Base-by-base conservation (phyloP, 768 basidiomycete genomes). In the Boletus coccyginus region DNA sequence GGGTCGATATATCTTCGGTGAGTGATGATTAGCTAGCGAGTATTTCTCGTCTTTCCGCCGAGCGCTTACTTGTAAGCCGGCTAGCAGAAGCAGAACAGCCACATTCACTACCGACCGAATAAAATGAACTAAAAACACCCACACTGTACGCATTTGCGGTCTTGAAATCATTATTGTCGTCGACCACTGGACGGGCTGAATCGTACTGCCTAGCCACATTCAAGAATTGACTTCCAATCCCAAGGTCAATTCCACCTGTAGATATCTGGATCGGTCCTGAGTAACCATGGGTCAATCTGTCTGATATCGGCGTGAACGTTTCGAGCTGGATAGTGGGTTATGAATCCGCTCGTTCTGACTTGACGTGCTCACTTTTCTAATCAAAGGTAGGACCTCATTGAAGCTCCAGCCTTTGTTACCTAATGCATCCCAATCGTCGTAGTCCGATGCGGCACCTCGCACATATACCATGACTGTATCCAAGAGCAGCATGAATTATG, bases 321-420 rank as follows among this genome's bases (percentile, higher is more conserved):
- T 78, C 76, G 31, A 74, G 0, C 78, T 71, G 61, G 81, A 79
- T 0, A 78, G 78, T 11, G 81, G 19, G 77, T 48, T 59, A 70
- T 19, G 81, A 79, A 33, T 70, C n/a, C 65, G 4, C 31, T 39
- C 16, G 10, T 13, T 6, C 7, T 1, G 49, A 9, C 1, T 14
- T 2, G 27, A n/a, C 7, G 14, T 8, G 33, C 50, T 8, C 53
- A 81, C 87, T 77, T 86, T 85, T 57, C 75, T 78, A 39, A 86
- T 57, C 35, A 86, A 70, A 0, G 85, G 84, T 33, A 87, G 78
- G 11, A 88, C 64, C 31, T 82, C 72, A 41, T 75, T 73, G 1
- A 81, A 80, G 9, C 83, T 76, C 86, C 86, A 88, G 5, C 85
- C 86, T 3, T 77, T 68, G 63, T 86, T 86, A 5, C 73, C 74